A percentile compares a stretch with the other conserved stretches of the same genome.
These are phyloP conservation scores for Chlorella ohadii DNA, from an alignment of 139 green algal species.

Conservation along the genomic window DNA sequence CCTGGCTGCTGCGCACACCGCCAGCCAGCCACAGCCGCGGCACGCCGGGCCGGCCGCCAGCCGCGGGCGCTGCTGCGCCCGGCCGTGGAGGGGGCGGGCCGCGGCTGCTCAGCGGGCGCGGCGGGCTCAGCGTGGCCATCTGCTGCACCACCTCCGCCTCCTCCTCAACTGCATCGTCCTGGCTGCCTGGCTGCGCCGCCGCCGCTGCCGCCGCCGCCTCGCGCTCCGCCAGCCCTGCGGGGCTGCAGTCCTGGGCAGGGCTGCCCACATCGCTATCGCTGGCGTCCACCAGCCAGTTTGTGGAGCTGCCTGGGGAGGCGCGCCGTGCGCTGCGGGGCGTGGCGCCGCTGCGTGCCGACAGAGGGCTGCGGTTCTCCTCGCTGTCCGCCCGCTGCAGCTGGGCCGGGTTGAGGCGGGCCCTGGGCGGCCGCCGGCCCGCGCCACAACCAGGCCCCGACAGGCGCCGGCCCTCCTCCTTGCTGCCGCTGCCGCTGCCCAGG, in stretches of 20 bases:
- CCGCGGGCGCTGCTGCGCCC: conserved; percentile 1
- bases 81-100: too few species aligned
- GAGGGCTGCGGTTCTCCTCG: conserved; percentile 15
- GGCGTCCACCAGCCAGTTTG: conserved; percentile 25
- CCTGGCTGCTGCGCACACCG: too few species aligned
- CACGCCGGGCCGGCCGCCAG: neutral
- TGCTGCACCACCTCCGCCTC: neutral
- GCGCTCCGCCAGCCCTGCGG: neutral
- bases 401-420: conserved; percentile 28
- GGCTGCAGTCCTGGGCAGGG: conserved; percentile 1
- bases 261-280: neutral
- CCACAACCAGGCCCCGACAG: neutral
- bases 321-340: neutral
- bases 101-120: conserved; percentile 8
- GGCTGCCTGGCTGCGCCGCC: neutral
- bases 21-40: neutral
- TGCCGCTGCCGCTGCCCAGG: conserved; percentile 13
- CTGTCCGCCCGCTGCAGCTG: conserved; percentile 11
- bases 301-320: neutral
- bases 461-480: neutral
- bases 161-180: neutral
- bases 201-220: neutral
- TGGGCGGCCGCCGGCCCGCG: neutral
- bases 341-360: conserved; percentile 16
- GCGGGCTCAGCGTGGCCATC: conserved; percentile 12